phyloP scores from a whole-genome alignment of 2,329 filamentous ascomycete species.

The Boeremia exigua region DNA sequence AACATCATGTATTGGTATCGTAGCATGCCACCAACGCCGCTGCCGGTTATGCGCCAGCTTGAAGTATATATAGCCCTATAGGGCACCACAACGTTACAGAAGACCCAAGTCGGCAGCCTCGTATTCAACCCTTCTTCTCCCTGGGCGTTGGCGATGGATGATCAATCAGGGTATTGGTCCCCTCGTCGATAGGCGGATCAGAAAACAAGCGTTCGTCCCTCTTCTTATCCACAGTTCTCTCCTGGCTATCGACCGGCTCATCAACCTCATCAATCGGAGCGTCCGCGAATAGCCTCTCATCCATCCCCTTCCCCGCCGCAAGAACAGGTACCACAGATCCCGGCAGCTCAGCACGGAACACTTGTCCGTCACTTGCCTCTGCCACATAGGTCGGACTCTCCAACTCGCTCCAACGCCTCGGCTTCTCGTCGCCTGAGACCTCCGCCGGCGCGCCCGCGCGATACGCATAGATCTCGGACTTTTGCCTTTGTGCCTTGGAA shows the following conservation, averaged over 20 bases:
- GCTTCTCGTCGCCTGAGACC: slow-evolving; percentile 10
- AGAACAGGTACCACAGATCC: slow-evolving; percentile 14
- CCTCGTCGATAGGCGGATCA: slow-evolving; percentile 8
- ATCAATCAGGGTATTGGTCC: neutral
- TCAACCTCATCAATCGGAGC: slow-evolving; percentile 20
- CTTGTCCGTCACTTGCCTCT: slow-evolving; percentile 12
- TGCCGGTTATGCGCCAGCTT: neutral
- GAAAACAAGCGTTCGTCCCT: slow-evolving; percentile 14
- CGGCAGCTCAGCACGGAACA: slow-evolving; percentile 20
- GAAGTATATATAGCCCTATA: neutral
- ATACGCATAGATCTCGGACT: slow-evolving; percentile 12
- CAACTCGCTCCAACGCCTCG: slow-evolving; percentile 15
- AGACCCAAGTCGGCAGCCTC: neutral
- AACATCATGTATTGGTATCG: slow-evolving; percentile 8
- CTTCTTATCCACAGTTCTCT: slow-evolving; percentile 3
- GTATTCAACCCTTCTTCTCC: neutral
- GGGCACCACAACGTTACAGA: neutral
- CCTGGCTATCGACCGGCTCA: slow-evolving; percentile 5
- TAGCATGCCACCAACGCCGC: neutral
- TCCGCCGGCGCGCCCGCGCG: neutral
- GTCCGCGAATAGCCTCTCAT: slow-evolving; percentile 21
- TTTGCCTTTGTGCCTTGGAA: neutral
- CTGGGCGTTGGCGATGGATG: neutral
- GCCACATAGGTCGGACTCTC: slow-evolving; percentile 15
- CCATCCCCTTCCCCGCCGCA: neutral